Evolutionary conservation across 108 stramenopile species (phyloP).

Genomic region (Cyclotella distinguenda): DNA sequence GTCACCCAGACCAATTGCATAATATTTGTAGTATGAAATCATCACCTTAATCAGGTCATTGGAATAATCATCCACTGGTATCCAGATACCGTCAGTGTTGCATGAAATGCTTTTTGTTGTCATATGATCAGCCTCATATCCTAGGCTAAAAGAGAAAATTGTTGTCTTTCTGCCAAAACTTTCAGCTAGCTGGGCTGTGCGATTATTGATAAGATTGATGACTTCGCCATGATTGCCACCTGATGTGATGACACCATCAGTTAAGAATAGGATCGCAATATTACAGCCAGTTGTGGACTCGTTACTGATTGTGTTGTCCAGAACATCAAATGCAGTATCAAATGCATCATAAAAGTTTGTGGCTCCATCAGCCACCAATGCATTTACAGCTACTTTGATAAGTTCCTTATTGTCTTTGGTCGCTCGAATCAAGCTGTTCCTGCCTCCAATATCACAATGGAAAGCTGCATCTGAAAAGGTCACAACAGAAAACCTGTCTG

Average conservation of each 20-base stretch:
- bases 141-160: conserved; percentile 52
- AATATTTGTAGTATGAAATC: conserved; percentile 54
- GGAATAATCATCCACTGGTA: conserved; percentile 18
- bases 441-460: neutral
- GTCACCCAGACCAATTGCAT: conserved; percentile 53
- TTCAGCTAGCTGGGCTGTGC: neutral
- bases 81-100: conserved; percentile 52
- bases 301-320: conserved; percentile 8
- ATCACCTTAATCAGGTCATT: conserved; percentile 45
- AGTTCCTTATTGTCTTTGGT: conserved; percentile 39
- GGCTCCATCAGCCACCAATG: conserved; percentile 12
- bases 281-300: conserved; percentile 37
- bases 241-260: conserved; percentile 34
- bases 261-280: conserved; percentile 45
- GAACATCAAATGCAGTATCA: conserved; percentile 21
- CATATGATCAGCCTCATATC: conserved; percentile 26
- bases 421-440: conserved; percentile 19
- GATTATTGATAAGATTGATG: conserved; percentile 22
- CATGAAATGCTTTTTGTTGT: conserved; percentile 50
- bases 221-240: conserved; percentile 22
- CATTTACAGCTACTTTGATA: conserved; percentile 15
- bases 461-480: conserved; percentile 28
- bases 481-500: conserved; percentile 42
- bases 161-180: conserved; percentile 21
- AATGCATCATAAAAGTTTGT: conserved; percentile 49